Percentiles rank a stretch among this genome's conserved stretches.
Evolutionary conservation across 2,329 filamentous ascomycete species (phyloP).

Genomic region (Chaetothyriales sp.): DNA sequence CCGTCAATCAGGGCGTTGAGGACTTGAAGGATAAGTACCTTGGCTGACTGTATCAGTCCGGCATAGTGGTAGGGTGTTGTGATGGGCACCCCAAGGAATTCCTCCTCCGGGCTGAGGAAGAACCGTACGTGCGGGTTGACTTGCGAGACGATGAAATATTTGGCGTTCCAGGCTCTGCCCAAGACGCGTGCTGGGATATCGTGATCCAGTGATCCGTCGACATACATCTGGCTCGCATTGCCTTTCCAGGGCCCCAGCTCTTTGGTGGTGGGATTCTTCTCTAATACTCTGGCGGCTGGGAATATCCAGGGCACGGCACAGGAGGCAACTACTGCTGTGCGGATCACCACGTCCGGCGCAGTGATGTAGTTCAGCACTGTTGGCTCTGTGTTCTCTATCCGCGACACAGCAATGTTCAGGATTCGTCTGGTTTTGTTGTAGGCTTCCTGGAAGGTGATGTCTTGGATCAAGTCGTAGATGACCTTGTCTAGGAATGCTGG

Average conservation of each 20-base stretch:
- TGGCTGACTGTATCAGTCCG: slow-evolving; percentile 65
- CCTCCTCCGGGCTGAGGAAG: slow-evolving; percentile 63
- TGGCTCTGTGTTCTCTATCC: slow-evolving; percentile 74
- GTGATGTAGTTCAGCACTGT: slow-evolving; percentile 83
- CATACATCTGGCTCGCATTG: slow-evolving; percentile 56
- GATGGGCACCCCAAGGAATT: slow-evolving; percentile 37
- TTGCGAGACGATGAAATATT: slow-evolving; percentile 94
- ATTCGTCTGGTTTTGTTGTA: slow-evolving; percentile 89
- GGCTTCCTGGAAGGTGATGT: slow-evolving; percentile 88
- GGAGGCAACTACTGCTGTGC: slow-evolving; percentile 84
- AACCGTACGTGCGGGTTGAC: slow-evolving; percentile 89
- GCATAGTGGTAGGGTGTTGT: slow-evolving; percentile 60
- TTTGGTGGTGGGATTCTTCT: slow-evolving; percentile 71
- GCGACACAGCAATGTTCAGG: slow-evolving; percentile 86
- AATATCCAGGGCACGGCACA: slow-evolving; percentile 86
- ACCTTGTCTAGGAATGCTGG: slow-evolving; percentile 67
- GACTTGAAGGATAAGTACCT: slow-evolving; percentile 43
- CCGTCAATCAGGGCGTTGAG: background rate
- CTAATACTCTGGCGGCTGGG: slow-evolving; percentile 58
- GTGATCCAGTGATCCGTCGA: slow-evolving; percentile 89
- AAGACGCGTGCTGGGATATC: slow-evolving; percentile 82
- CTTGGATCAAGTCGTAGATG: slow-evolving; percentile 65
- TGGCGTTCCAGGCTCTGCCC: slow-evolving; percentile 93
- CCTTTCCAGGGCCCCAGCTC: slow-evolving; percentile 72
- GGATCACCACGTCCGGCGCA: slow-evolving; percentile 84